Base-by-base conservation (phyloP, 2,329 filamentous ascomycete genomes). In the Xylariaceae sp. region DNA sequence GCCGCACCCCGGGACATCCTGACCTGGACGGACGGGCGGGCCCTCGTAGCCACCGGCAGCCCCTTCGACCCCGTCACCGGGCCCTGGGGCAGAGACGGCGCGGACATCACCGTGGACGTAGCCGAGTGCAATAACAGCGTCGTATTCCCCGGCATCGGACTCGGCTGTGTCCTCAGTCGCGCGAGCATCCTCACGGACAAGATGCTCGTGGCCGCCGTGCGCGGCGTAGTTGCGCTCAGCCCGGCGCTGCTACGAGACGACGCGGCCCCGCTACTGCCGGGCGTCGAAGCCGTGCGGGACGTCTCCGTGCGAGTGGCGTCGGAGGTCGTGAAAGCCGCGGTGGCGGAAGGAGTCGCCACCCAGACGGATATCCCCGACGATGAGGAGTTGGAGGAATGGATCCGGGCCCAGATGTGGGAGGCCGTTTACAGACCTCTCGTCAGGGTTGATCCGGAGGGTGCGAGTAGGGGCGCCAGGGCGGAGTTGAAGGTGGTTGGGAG, bases 51-150 rank as follows among this genome's bases (percentile, higher is more conserved):
- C 0, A 95, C 91, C 0, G 91, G 91, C 3, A 89, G 86, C 6
- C 90, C 91, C 0, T 95, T 95, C 67, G 78, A 81, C 1, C 86
- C 90, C 0, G 88, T 94, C 11, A 80, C 80, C 49, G 80, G 78
- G 0, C 75, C 79, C 1, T 83, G 80, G 76, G 78, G 76, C 1
- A n/a, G 66, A 0, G 68, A 73, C 7, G 79, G 76, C 0, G 50
- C 65, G 0, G 75, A 79, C 6, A 56, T 77, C 1, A 69, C 71
- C 58, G 73, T 79, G 55, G 71, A 77, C 31, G 67, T 80, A 65
- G 89, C 89, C 29, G 90, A 95, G 70, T 95, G 91, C 73, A 95
- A 95, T 73, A 95, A 95, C 72, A 87, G 84, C 0, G 88, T 88
- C 35, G 87, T 87, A 12, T 95, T 95, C 70, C 90, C 90, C 0